Evolutionary conservation across 176 grass and related monocot genomes (phyloP).

Genomic region (Luzula sylvatica): DNA sequence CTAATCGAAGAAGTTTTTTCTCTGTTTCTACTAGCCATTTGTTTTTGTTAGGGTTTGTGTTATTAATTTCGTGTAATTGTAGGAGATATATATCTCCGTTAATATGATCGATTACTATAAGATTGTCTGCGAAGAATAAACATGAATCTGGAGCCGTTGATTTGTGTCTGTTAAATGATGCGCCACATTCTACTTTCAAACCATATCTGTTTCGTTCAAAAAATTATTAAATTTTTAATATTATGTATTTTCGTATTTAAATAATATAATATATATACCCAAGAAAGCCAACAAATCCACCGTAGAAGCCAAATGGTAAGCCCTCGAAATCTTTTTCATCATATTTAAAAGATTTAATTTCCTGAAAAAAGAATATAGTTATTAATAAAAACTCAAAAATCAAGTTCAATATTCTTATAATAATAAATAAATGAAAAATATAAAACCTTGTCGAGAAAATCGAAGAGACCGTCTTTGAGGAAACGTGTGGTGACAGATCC

Average conservation of each 20-base stretch:
- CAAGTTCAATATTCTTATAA: constrained; percentile 1
- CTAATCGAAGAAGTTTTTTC: constrained; percentile 59
- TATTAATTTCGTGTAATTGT: constrained; percentile 29
- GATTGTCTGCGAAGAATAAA: constrained; percentile 83
- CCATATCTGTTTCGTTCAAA: constrained; percentile 48
- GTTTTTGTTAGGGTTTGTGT: constrained; percentile 17
- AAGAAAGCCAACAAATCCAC: constrained; percentile 87
- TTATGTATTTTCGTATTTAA: not conserved
- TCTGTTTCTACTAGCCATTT: constrained; percentile 73
- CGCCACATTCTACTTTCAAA: constrained; percentile 91
- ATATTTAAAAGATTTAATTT: constrained; percentile 67
- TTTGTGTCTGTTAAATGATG: constrained; percentile 62
- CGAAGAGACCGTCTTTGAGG: constrained; percentile 71
- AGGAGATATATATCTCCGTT: constrained; percentile 82
- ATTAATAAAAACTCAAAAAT: not conserved
- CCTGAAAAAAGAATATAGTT: constrained; percentile 32
- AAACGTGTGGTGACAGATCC: constrained; percentile 39
- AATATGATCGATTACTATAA: constrained; percentile 61
- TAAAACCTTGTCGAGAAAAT: constrained; percentile 79
- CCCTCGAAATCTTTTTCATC: constrained; percentile 74
- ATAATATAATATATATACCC: constrained; percentile 51
- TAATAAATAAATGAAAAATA: constrained; percentile 4
- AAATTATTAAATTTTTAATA: not conserved
- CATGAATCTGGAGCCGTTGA: constrained; percentile 90
- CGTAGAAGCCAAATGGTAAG: constrained; percentile 84